Percentiles rank a stretch among this genome's conserved stretches.
Conservation (phyloP, 1,284 basidiomycete species). For the Pseudozyma sp. region DNA sequence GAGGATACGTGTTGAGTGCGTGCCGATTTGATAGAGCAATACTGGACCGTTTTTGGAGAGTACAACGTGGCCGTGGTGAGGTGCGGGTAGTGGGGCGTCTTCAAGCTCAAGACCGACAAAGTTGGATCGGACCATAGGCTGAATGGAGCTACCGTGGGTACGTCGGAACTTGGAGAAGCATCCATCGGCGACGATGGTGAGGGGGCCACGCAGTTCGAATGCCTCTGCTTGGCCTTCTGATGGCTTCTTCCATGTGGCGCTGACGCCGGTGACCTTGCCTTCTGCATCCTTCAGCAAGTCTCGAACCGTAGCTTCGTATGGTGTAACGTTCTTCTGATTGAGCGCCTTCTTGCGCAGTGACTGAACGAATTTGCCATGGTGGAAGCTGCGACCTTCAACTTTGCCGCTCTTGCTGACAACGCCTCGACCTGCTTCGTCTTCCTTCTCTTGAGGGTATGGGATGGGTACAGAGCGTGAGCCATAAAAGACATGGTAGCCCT, state of each 20-base stretch:
- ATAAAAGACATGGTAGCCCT: constrained; percentile 89
- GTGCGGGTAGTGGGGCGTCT: constrained; percentile 80
- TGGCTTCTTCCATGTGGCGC: constrained; percentile 46
- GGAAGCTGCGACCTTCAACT: constrained; percentile 81
- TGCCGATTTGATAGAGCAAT: constrained; percentile 86
- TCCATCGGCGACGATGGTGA: constrained; percentile 92
- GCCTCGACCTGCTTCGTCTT: constrained; percentile 44
- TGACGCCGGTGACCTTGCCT: constrained; percentile 53
- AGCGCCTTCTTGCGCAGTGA: constrained; percentile 79
- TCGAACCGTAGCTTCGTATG: constrained; percentile 58
- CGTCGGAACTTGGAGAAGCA: constrained; percentile 88
- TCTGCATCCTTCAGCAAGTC: constrained; percentile 54
- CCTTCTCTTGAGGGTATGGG: constrained; percentile 79
- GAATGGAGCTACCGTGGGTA: constrained; percentile 70
- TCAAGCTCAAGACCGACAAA: constrained; percentile 85
- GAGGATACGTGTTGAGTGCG: constrained; percentile 85
- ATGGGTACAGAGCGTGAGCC: constrained; percentile 78
- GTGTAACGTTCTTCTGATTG: constrained; percentile 59
- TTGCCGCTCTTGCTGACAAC: constrained; percentile 63
- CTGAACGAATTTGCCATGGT: constrained; percentile 93
- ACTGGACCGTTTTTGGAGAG: constrained; percentile 81
- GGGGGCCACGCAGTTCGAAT: constrained; percentile 74
- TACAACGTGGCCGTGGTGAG: constrained; percentile 87
- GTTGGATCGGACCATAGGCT: constrained; percentile 76
- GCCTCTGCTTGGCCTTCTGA: constrained; percentile 20